Evolutionary conservation across 768 basidiomycete genomes (phyloP), one percentile per base, ranked within the genome.

Genomic region (Neoboletus brunneissimus): DNA sequence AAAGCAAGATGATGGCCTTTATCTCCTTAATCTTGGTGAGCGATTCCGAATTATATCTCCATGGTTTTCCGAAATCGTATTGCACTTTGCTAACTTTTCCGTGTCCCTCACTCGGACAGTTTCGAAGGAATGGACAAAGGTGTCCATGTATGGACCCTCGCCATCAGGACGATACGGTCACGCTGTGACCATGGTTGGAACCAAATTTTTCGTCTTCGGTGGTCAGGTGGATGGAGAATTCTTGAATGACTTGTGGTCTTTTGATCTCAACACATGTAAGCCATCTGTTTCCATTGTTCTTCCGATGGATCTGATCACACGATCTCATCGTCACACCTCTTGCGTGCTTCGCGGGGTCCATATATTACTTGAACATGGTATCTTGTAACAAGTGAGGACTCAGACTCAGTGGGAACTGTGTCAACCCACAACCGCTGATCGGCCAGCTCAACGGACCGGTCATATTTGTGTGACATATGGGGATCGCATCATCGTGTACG

Each of bases 171-270:
- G 97, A 51, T 98, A 99, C 67, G 97, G 97, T 0, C 97, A 99
- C 72, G 89, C 95, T 1, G 95, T 94, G 13, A 86, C 91, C 11
- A 95, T 99, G 89, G 81, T 83, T 43, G 91, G 88, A 41, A 91
- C 89, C 60, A 89, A 85, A 71, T 97, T 99, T 76, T 91, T 91
- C 70, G 82, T 98, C 31, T 98, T 97, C 65, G 97, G 96, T 55
- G 97, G 97, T 20, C 97, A 98, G 72, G 92, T 94, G 10, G 92
- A 96, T 60, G 93, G 94, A 31, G 83, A 89, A 65, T 98, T 98
- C 71, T 77, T 97, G 71, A 92, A 95, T 66, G 97, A 99, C 71
- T 72, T 99, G 25, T 97, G 94, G 93, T 83, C 86, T 13, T 99
- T 98, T 69, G 95, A 99, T 75, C 81, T 99, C 60, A 94, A 92